Conservation (phyloP, 2,329 filamentous ascomycete species). For the Torrubiella hemipterigena region DNA sequence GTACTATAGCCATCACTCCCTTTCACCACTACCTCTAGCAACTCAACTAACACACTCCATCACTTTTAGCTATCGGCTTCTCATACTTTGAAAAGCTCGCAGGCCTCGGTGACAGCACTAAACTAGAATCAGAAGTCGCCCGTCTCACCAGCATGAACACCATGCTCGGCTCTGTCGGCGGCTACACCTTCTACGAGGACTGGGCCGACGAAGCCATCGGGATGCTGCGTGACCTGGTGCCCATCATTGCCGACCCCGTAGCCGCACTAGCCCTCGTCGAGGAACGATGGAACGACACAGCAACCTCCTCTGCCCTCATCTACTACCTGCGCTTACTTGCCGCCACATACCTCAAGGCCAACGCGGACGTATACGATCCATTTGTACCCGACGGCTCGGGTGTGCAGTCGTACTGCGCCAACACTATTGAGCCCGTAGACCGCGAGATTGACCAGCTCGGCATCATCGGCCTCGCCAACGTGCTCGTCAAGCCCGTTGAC, state of each 20-base stretch:
- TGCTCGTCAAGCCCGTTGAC: slow-evolving; percentile 66
- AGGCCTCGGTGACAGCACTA: slow-evolving; percentile 48
- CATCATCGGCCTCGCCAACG: slow-evolving; percentile 62
- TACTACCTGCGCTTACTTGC: slow-evolving; percentile 78
- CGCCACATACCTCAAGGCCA: slow-evolving; percentile 70
- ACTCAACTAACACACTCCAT: neutral
- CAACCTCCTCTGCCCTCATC: slow-evolving; percentile 61
- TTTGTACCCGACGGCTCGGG: slow-evolving; percentile 52
- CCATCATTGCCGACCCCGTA: slow-evolving; percentile 46
- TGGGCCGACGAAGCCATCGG: slow-evolving; percentile 66
- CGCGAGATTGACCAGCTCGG: slow-evolving; percentile 89
- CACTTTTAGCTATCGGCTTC: slow-evolving; percentile 67
- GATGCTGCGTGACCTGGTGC: slow-evolving; percentile 52
- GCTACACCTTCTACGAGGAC: slow-evolving; percentile 62
- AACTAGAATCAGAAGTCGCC: slow-evolving; percentile 57
- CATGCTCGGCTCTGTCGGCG: slow-evolving; percentile 59
- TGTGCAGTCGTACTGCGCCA: slow-evolving; percentile 56
- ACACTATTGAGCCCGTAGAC: slow-evolving; percentile 60
- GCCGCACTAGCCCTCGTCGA: slow-evolving; percentile 42
- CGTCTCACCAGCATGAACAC: slow-evolving; percentile 62
- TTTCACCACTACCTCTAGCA: neutral
- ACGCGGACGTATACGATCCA: slow-evolving; percentile 55
- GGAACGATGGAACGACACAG: slow-evolving; percentile 61
- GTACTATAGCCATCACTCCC: slow-evolving; percentile 38
- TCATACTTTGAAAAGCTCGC: slow-evolving; percentile 84